Evolutionary conservation across 768 basidiomycete species (phyloP).

Genomic region (Boletus huronensis): DNA sequence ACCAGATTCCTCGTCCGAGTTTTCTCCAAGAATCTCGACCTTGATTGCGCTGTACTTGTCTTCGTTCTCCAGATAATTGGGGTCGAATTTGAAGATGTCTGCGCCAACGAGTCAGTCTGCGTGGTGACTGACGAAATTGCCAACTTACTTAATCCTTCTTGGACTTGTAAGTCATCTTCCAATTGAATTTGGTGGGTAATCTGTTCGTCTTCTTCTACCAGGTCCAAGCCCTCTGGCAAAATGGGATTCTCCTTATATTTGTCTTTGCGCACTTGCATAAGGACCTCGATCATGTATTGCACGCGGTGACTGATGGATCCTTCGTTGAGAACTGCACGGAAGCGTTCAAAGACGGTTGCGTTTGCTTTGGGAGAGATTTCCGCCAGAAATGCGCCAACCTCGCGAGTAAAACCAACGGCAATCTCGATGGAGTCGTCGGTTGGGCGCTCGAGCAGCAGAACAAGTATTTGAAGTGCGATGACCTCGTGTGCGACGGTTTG

Average conservation of each 20-base stretch:
- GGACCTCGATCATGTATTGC: slow-evolving; percentile 99
- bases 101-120: slow-evolving; percentile 10
- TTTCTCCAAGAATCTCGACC: slow-evolving; percentile 89
- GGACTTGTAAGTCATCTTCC: slow-evolving; percentile 90
- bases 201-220: slow-evolving; percentile 98
- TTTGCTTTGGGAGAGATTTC: slow-evolving; percentile 96
- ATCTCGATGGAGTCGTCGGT: slow-evolving; percentile 99
- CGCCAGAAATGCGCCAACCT: slow-evolving; percentile 91
- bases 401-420: slow-evolving; percentile 94
- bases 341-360: slow-evolving; percentile 92
- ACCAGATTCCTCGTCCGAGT: slow-evolving; percentile 68
- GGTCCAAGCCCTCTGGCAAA: slow-evolving; percentile 88
- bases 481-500: slow-evolving; percentile 93
- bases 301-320: slow-evolving; percentile 92
- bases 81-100: slow-evolving; percentile 96
- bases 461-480: slow-evolving; percentile 90
- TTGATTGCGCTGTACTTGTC: slow-evolving; percentile 92
- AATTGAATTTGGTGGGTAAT: slow-evolving; percentile 91
- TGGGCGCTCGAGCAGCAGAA: slow-evolving; percentile 91
- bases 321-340: slow-evolving; percentile 95
- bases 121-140: background rate
- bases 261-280: slow-evolving; percentile 99
- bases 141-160: slow-evolving; percentile 87
- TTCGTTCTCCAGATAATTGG: slow-evolving; percentile 85
- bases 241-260: slow-evolving; percentile 99